Evolutionary conservation across 768 basidiomycete species (phyloP).

Genomic region (Boletus speciosus): DNA sequence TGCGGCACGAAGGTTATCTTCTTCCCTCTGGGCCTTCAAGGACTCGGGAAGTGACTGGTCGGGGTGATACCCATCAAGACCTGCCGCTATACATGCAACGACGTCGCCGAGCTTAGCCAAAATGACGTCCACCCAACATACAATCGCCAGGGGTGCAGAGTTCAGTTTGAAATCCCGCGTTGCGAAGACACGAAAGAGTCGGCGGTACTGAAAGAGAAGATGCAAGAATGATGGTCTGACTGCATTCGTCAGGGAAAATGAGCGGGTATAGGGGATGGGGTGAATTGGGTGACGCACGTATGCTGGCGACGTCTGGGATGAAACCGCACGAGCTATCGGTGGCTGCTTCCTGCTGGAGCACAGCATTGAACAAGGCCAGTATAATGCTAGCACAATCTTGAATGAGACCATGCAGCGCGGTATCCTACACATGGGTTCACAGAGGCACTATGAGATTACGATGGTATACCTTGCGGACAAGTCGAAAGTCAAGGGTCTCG

Average conservation of each 20-base stretch:
- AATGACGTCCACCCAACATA: conserved; percentile 66
- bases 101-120: conserved; percentile 50
- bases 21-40: conserved; percentile 41
- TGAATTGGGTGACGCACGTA: conserved; percentile 17
- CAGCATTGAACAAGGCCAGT: conserved; percentile 27
- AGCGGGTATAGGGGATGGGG: background rate
- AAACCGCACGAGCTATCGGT: conserved; percentile 3
- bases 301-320: conserved; percentile 11
- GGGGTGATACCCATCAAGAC: conserved; percentile 11
- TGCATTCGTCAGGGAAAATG: conserved; percentile 14
- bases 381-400: conserved; percentile 34
- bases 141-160: conserved; percentile 31
- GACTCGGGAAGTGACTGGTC: conserved; percentile 23
- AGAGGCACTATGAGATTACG: background rate
- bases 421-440: conserved; percentile 27
- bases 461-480: conserved; percentile 26
- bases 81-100: conserved; percentile 29
- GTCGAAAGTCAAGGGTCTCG: conserved; percentile 27
- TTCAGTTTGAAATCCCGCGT: conserved; percentile 26
- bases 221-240: conserved; percentile 32
- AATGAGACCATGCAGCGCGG: conserved; percentile 32
- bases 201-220: conserved; percentile 51
- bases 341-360: conserved; percentile 12
- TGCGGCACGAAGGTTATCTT: conserved; percentile 55
- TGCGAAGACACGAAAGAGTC: conserved; percentile 44